These are phyloP conservation scores for Chrysanthemum lavandulifolium DNA, from an alignment of 129 eudicot species.

Conservation along the genomic window DNA sequence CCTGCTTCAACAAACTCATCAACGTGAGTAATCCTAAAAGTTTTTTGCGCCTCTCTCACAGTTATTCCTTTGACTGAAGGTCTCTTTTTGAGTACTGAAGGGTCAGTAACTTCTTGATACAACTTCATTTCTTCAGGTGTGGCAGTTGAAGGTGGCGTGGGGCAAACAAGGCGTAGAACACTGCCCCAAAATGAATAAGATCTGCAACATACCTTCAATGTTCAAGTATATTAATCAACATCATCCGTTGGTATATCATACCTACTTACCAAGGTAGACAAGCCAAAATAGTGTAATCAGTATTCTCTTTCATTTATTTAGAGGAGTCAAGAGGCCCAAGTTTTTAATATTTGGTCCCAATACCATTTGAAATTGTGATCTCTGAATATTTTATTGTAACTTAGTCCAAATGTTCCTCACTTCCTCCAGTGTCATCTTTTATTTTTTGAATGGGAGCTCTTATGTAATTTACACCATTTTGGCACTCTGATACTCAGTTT, in stretches of 20 bases:
- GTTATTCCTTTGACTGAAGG: conserved; percentile 85
- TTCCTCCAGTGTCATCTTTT: too few species aligned
- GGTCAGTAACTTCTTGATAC: conserved; percentile 67
- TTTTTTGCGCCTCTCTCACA: conserved; percentile 84
- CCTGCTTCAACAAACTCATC: conserved; percentile 89
- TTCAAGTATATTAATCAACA: conserved; percentile 28
- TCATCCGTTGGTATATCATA: too few species aligned
- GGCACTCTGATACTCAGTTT: neutral
- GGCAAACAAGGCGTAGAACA: conserved; percentile 89
- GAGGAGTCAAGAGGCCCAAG: too few species aligned
- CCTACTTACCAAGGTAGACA: too few species aligned
- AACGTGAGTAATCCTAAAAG: conserved; percentile 62
- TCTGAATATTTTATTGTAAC: too few species aligned
- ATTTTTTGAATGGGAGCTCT: too few species aligned
- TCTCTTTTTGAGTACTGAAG: conserved; percentile 59
- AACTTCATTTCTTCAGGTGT: conserved; percentile 59
- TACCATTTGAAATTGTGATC: too few species aligned
- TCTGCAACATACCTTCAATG: conserved; percentile 84
- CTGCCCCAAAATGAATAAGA: conserved; percentile 94
- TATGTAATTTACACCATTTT: too few species aligned
- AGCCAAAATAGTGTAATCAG: too few species aligned
- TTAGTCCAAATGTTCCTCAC: too few species aligned
- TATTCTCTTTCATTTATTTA: too few species aligned
- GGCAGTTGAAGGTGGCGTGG: conserved; percentile 86
- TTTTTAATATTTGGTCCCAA: too few species aligned